phyloP scores from a whole-genome alignment of 2,329 filamentous ascomycete genomes.

The Knufia petricola region DNA sequence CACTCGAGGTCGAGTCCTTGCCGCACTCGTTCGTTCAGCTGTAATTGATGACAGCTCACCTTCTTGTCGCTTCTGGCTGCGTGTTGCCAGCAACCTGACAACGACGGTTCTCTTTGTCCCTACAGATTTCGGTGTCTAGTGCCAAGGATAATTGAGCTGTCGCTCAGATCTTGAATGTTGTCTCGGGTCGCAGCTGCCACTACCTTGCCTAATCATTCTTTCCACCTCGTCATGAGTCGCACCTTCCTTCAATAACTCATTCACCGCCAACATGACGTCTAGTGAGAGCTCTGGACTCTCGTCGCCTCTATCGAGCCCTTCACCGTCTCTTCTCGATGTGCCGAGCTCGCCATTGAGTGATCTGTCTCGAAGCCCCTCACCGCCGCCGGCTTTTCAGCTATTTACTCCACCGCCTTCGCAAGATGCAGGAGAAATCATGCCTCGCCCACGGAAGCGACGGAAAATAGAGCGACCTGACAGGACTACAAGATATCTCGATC shows the following conservation, averaged over 20 bases:
- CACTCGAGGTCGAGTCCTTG: conserved; percentile 1
- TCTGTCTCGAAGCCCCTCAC: conserved; percentile 36
- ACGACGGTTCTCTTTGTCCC: background rate
- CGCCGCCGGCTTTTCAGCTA: conserved; percentile 29
- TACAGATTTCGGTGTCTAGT: background rate
- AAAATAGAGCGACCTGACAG: conserved; percentile 56
- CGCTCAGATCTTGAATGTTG: conserved; percentile 24
- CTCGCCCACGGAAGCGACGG: conserved; percentile 67
- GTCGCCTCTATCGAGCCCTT: conserved; percentile 11
- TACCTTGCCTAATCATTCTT: background rate
- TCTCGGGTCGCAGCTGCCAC: conserved; percentile 7
- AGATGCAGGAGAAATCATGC: conserved; percentile 50
- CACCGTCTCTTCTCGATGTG: background rate
- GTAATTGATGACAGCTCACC: background rate
- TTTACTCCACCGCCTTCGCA: conserved; percentile 36
- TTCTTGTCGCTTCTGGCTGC: background rate
- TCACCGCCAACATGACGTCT: conserved; percentile 15
- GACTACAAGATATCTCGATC: conserved; percentile 72
- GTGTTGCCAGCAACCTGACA: background rate
- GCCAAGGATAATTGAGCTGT: conserved; percentile 11
- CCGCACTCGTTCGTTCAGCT: background rate
- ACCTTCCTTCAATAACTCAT: background rate
- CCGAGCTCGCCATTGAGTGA: conserved; percentile 37
- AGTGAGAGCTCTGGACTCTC: conserved; percentile 17
- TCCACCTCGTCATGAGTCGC: conserved; percentile 3